Conservation (phyloP, 1,284 basidiomycete species). For the Puccinia polysora region DNA sequence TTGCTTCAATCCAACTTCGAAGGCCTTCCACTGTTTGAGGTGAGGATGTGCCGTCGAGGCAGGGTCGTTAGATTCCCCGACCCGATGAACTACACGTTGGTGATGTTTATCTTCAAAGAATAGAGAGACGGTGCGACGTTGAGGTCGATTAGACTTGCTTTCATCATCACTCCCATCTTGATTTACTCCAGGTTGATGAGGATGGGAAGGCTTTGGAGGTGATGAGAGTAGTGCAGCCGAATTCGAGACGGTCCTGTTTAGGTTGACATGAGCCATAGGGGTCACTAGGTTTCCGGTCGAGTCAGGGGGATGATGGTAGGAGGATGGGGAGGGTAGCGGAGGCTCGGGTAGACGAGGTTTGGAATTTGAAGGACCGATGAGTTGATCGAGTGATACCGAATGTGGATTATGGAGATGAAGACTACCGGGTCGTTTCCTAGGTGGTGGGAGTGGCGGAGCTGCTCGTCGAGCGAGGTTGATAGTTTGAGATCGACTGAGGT, state of each 20-base stretch:
- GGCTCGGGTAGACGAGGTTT: too few relatives aligned
- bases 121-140: slow-evolving; percentile 17
- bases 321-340: background rate
- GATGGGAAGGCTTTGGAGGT: background rate
- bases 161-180: background rate
- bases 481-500: slow-evolving; percentile 18
- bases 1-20: background rate
- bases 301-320: background rate
- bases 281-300: too few relatives aligned
- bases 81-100: background rate
- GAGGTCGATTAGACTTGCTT: background rate
- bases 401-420: slow-evolving; percentile 33
- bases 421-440: slow-evolving; percentile 19
- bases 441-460: slow-evolving; percentile 19
- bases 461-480: slow-evolving; percentile 9
- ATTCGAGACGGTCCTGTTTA: slow-evolving; percentile 5
- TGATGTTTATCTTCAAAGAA: background rate
- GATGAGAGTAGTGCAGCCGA: background rate
- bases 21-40: background rate
- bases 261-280: background rate
- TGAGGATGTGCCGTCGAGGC: background rate
- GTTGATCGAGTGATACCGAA: slow-evolving; percentile 29
- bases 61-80: background rate
- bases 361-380: background rate
- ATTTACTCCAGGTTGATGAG: background rate